Evolutionary conservation across 768 basidiomycete genomes (phyloP).

Genomic region (Mycena amicta): DNA sequence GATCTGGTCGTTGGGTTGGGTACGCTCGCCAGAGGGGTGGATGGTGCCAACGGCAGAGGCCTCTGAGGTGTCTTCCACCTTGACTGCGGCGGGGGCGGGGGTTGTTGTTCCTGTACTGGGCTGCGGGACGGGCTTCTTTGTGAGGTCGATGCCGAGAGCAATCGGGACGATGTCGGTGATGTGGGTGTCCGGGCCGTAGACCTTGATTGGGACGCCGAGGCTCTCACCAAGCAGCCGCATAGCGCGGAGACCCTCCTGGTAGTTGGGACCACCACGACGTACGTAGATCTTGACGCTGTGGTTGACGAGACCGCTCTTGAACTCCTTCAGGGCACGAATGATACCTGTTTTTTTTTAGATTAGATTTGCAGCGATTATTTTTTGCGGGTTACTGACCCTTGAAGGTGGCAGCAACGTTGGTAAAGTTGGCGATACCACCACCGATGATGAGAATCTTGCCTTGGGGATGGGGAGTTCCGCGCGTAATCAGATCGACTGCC

Average conservation of each 20-base stretch:
- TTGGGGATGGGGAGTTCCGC: constrained; percentile 76
- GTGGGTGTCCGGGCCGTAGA: constrained; percentile 97
- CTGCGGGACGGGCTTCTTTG: constrained; percentile 41
- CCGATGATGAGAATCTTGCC: constrained; percentile 99
- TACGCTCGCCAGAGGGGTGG: constrained; percentile 76
- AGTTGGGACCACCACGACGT: constrained; percentile 98
- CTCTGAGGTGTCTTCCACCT: constrained; percentile 39
- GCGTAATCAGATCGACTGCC: constrained; percentile 89
- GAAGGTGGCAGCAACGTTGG: constrained; percentile 98
- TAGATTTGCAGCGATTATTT: too few relatives aligned
- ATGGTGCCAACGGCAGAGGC: constrained; percentile 66
- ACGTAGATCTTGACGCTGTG: constrained; percentile 95
- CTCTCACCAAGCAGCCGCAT: constrained; percentile 97
- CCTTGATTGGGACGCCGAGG: constrained; percentile 94
- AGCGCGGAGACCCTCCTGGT: constrained; percentile 96
- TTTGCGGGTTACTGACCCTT: constrained; percentile 74
- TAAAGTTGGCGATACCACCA: constrained; percentile 99
- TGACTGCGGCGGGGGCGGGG: constrained; percentile 40
- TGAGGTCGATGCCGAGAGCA: constrained; percentile 82
- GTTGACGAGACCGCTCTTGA: constrained; percentile 79
- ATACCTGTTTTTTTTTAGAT: too few relatives aligned
- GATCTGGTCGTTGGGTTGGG: constrained; percentile 86
- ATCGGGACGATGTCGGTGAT: constrained; percentile 99
- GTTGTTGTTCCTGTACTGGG: constrained; percentile 53
- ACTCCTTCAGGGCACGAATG: constrained; percentile 94